Conservation (phyloP, 495 filamentous ascomycete genomes). For the Penicillium waksmanii region DNA sequence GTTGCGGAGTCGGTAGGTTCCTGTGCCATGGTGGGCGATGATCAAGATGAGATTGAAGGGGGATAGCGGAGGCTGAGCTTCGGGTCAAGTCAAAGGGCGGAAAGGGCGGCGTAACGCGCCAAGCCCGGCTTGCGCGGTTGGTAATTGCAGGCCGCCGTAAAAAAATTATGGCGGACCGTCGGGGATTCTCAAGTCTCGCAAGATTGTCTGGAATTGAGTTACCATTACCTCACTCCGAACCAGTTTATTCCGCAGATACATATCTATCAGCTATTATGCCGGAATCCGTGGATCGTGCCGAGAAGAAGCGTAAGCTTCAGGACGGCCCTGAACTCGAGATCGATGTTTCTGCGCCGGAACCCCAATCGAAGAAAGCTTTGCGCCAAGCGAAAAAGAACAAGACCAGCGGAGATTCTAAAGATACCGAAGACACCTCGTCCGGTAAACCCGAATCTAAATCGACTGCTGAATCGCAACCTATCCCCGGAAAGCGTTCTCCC, state of each 20-base stretch:
- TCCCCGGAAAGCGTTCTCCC: constrained; percentile 65
- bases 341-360: constrained; percentile 83
- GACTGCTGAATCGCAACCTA: constrained; percentile 34
- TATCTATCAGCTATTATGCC: constrained; percentile 30
- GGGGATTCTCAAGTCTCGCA: not conserved
- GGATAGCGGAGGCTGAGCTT: constrained; percentile 6
- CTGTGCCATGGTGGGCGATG: constrained; percentile 34
- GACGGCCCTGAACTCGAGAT: constrained; percentile 76
- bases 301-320: constrained; percentile 73
- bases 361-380: constrained; percentile 88
- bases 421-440: constrained; percentile 30
- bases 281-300: constrained; percentile 33
- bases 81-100: constrained; percentile 15
- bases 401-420: constrained; percentile 26
- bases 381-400: constrained; percentile 79
- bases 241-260: not conserved
- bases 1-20: constrained; percentile 31
- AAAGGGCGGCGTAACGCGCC: constrained; percentile 17
- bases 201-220: not conserved
- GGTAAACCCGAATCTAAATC: constrained; percentile 33
- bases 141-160: constrained; percentile 40
- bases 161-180: constrained; percentile 18
- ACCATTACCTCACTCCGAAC: not conserved
- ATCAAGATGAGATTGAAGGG: constrained; percentile 3
- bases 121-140: constrained; percentile 34